A percentile compares a stretch with the other conserved stretches of the same genome.
phyloP scores from a whole-genome alignment of 139 green algal species.

The Coelastrella sp. region DNA sequence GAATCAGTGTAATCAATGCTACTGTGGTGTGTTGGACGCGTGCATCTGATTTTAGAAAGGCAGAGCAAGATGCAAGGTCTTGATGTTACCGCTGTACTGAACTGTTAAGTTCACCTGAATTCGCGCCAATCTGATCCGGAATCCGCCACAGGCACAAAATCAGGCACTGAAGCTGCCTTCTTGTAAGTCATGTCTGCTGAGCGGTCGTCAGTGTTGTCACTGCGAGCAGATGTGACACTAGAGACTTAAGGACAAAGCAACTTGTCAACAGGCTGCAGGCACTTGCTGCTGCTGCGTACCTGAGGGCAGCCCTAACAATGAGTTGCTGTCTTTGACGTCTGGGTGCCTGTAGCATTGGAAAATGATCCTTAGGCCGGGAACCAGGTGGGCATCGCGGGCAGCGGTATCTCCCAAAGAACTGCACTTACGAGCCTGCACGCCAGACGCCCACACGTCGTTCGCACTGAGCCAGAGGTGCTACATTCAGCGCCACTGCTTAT shows the following conservation, averaged over 20 bases:
- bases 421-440: not conserved
- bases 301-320: not conserved
- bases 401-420: not conserved
- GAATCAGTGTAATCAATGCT: no score
- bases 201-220: conserved; percentile 23
- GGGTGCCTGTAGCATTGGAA: not conserved
- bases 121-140: conserved; percentile 37
- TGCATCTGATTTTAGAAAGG: no score
- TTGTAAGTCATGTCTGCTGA: conserved; percentile 30
- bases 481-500: not conserved
- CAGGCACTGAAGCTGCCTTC: conserved; percentile 30
- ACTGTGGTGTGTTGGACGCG: no score
- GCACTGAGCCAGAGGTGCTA: not conserved
- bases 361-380: not conserved
- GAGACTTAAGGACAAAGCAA: no score
- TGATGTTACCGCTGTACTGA: not conserved
- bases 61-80: not conserved
- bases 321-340: no score
- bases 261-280: not conserved
- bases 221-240: not conserved
- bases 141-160: conserved; percentile 28
- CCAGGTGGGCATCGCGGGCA: not conserved
- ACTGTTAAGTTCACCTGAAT: conserved; percentile 24
- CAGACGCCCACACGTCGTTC: not conserved
- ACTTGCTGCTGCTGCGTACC: not conserved